phyloP scores from a whole-genome alignment of 306 rosid species.

The Cicer cuneatum region DNA sequence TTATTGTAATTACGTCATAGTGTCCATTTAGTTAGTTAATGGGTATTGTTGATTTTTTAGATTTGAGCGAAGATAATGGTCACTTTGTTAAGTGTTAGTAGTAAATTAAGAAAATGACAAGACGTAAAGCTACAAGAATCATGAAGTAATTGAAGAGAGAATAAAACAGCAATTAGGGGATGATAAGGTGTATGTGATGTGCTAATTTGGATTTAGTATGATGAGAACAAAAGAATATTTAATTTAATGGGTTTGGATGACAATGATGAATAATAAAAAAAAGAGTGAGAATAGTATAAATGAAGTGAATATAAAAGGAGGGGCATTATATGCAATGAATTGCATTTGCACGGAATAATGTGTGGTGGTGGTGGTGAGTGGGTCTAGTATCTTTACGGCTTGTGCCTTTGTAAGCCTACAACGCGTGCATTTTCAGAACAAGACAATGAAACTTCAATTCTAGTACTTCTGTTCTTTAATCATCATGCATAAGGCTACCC shows the following conservation, averaged over 20 bases:
- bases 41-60: no score
- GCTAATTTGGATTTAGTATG: conserved; percentile 38
- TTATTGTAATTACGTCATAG: no score
- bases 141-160: conserved; percentile 30
- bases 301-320: not conserved
- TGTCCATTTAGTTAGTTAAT: no score
- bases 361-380: conserved; percentile 36
- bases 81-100: not conserved
- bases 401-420: conserved; percentile 68
- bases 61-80: not conserved
- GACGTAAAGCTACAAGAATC: conserved; percentile 33
- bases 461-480: conserved; percentile 20
- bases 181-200: conserved; percentile 40
- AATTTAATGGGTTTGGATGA: conserved; percentile 36
- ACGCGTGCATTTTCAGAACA: conserved; percentile 57
- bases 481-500: not conserved
- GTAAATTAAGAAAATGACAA: conserved; percentile 39
- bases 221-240: conserved; percentile 43
- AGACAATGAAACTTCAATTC: conserved; percentile 30
- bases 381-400: conserved; percentile 48
- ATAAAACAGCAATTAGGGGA: conserved; percentile 39
- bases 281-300: not conserved
- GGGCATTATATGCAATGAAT: not conserved
- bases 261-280: conserved; percentile 20
- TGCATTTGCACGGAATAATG: not conserved